phyloP scores from a whole-genome alignment of 1,284 basidiomycete genomes.

The Abortiporus biennis region DNA sequence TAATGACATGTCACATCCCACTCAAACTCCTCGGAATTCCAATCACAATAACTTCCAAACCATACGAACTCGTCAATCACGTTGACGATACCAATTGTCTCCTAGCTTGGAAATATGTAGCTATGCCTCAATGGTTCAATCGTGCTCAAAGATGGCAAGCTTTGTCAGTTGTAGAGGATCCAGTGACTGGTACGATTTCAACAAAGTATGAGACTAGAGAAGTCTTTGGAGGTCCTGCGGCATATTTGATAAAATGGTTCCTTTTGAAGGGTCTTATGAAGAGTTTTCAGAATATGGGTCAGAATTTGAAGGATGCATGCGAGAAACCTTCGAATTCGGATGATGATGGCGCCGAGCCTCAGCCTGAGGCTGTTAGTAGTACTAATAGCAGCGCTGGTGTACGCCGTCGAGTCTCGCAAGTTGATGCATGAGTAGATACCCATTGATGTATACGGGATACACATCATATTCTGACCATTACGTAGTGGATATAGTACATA shows the following conservation, averaged over 20 bases:
- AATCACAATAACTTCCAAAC: constrained; percentile 20
- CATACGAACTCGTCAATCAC: constrained; percentile 22
- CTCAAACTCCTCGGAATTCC: constrained; percentile 43
- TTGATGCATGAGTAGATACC: too few relatives aligned
- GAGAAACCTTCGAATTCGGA: too few relatives aligned
- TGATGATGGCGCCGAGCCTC: too few relatives aligned
- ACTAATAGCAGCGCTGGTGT: too few relatives aligned
- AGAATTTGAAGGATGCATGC: too few relatives aligned
- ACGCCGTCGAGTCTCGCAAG: too few relatives aligned
- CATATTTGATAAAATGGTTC: constrained; percentile 46
- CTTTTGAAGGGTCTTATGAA: constrained; percentile 34
- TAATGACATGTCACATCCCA: constrained; percentile 52
- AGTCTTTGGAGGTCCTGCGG: constrained; percentile 50
- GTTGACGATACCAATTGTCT: constrained; percentile 48
- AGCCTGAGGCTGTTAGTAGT: too few relatives aligned
- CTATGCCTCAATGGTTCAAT: constrained; percentile 39
- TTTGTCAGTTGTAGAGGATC: constrained; percentile 39
- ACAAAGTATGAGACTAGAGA: constrained; percentile 64
- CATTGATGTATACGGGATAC: too few relatives aligned
- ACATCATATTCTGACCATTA: too few relatives aligned
- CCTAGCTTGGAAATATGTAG: constrained; percentile 46
- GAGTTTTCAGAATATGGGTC: too few relatives aligned
- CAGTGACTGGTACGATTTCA: too few relatives aligned
- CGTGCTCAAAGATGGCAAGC: constrained; percentile 58
- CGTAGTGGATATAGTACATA: too few relatives aligned